Conservation (phyloP, 2,329 filamentous ascomycete genomes). For the Acrocalymma vagum region DNA sequence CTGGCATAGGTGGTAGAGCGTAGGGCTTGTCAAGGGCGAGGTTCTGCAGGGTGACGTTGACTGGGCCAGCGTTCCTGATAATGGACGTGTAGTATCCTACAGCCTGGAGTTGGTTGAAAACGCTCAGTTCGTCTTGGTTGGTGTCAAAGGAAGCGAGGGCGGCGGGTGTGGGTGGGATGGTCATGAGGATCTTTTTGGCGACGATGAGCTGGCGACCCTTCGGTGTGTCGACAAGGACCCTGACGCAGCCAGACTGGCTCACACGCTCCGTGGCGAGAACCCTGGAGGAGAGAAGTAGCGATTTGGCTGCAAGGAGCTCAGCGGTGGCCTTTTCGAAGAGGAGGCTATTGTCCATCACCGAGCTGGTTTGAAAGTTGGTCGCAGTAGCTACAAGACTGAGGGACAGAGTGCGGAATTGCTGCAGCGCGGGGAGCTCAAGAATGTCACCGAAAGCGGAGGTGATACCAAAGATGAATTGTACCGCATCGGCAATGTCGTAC, state of each 20-base stretch:
- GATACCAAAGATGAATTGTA: slow-evolving; percentile 43
- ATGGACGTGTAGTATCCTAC: slow-evolving; percentile 51
- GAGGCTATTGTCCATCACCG: slow-evolving; percentile 31
- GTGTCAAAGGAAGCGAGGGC: slow-evolving; percentile 49
- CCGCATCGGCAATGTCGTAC: slow-evolving; percentile 54
- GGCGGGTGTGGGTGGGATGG: slow-evolving; percentile 50
- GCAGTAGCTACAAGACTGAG: slow-evolving; percentile 7
- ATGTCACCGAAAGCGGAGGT: slow-evolving; percentile 44
- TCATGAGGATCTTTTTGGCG: slow-evolving; percentile 52
- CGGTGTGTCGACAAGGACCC: slow-evolving; percentile 20
- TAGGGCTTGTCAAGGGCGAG: slow-evolving; percentile 33
- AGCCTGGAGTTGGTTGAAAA: slow-evolving; percentile 51
- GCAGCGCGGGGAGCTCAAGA: slow-evolving; percentile 51
- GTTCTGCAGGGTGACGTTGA: slow-evolving; percentile 33
- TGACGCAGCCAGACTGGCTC: slow-evolving; percentile 8
- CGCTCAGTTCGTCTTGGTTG: slow-evolving; percentile 33
- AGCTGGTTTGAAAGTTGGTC: slow-evolving; percentile 12
- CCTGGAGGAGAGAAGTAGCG: slow-evolving; percentile 19
- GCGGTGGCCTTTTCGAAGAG: slow-evolving; percentile 21
- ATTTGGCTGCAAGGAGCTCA: slow-evolving; percentile 14
- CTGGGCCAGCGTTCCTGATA: slow-evolving; percentile 47
- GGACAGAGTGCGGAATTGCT: slow-evolving; percentile 11
- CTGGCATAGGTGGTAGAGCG: slow-evolving; percentile 41
- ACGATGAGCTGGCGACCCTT: slow-evolving; percentile 34
- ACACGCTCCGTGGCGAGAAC: slow-evolving; percentile 38